Conservation (phyloP, 306 rosid genomes). For the Comarum palustre region DNA sequence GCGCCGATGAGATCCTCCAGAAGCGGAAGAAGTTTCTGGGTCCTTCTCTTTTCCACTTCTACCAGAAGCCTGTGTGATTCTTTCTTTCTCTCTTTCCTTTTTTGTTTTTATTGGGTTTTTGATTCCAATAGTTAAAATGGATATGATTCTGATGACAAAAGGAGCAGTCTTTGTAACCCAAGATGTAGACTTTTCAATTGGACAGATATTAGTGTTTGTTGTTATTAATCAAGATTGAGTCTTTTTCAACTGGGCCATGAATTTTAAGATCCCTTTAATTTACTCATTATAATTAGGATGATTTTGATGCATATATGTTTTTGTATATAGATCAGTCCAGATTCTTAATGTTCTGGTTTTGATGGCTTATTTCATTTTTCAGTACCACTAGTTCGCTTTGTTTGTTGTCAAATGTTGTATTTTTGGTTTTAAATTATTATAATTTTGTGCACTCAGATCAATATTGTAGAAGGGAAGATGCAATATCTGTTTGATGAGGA, state of each 20-base stretch:
- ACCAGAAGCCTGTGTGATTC: conserved; percentile 72
- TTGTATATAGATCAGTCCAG: not conserved
- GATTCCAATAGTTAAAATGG: not conserved
- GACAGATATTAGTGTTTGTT: not conserved
- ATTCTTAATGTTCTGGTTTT: not conserved
- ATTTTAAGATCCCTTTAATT: not conserved
- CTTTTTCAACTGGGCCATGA: conserved; percentile 6
- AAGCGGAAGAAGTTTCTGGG: conserved; percentile 79
- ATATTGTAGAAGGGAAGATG: conserved; percentile 96
- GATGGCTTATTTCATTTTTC: not conserved
- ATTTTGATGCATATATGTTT: not conserved
- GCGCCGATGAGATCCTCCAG: conserved; percentile 58
- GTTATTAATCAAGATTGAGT: not conserved
- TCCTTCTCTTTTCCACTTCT: conserved; percentile 77
- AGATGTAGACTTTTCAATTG: not conserved
- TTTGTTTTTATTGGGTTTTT: not conserved
- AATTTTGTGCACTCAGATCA: conserved; percentile 44
- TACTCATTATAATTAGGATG: not conserved
- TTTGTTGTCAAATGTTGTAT: not conserved
- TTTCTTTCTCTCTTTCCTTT: not conserved
- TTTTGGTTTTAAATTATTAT: conserved; percentile 12
- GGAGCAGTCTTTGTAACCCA: not conserved
- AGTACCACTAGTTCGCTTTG: not conserved
- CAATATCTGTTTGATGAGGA: conserved; percentile 80
- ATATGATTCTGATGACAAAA: not conserved